Conservation (phyloP, 768 basidiomycete genomes). For the Mycena galericulata region DNA sequence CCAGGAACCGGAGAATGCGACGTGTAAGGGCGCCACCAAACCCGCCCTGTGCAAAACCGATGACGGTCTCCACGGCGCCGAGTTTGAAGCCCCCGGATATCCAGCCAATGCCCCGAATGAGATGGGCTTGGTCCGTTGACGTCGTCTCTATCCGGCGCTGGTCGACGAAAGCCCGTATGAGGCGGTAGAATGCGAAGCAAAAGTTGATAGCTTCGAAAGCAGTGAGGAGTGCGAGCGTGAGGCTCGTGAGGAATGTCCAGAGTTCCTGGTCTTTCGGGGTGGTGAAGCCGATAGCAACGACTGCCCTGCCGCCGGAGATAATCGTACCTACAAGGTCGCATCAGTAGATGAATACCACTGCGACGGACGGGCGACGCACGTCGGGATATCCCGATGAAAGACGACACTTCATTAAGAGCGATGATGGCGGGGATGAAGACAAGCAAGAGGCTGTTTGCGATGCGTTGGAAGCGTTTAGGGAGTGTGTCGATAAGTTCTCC, state of each 20-base stretch:
- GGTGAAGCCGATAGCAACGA: conserved; percentile 57
- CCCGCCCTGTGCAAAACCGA: conserved; percentile 68
- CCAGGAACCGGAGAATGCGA: conserved; percentile 67
- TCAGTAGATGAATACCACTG: conserved; percentile 1
- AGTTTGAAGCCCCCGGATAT: conserved; percentile 69
- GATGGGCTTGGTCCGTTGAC: conserved; percentile 57
- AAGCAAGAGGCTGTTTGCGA: conserved; percentile 59
- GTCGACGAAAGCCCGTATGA: conserved; percentile 61
- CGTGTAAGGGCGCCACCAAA: conserved; percentile 68
- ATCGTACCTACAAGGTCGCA: conserved; percentile 28
- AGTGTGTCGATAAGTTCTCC: conserved; percentile 63
- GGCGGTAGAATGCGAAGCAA: conserved; percentile 67
- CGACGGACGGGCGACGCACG: conserved; percentile 53
- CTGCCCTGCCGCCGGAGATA: not conserved
- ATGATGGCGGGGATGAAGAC: conserved; percentile 68
- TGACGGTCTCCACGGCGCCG: conserved; percentile 71
- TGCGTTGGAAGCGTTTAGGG: conserved; percentile 60
- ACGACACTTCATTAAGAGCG: conserved; percentile 68
- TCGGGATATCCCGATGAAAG: conserved; percentile 70
- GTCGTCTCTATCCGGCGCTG: conserved; percentile 64
- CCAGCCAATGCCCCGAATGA: conserved; percentile 75
- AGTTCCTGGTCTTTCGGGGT: conserved; percentile 48
- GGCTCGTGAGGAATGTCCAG: conserved; percentile 69
- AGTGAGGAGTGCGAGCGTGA: conserved; percentile 70
- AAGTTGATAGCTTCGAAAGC: conserved; percentile 71